Base-by-base conservation (phyloP, 148 eudicot species). In the Amaranthus hypochondriacus region DNA sequence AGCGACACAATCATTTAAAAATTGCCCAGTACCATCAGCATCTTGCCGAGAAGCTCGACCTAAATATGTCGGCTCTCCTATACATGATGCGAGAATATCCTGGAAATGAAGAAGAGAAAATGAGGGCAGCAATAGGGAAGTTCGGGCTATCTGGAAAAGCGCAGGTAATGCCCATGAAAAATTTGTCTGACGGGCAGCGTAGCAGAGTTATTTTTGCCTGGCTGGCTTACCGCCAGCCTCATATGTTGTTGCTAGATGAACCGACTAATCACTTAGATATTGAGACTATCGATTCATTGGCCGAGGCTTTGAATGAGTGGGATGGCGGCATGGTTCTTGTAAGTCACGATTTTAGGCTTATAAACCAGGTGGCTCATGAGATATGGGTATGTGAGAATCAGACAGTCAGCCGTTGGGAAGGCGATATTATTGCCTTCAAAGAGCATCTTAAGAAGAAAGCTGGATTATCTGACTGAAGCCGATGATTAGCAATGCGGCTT, bases 291-390 rank as follows among this genome's bases (percentile, higher is more conserved):
- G 97, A 93, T 81, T 94, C 98, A 0, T 76, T 93, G 69, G 98
- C 95, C 2, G 95, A 89, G 87, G 98, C 98, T 0, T 76, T 93
- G 77, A 91, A 91, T 14, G 97, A 93, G 68, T 93, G 97, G 97
- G 98, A 93, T 67, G 98, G 97, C 7, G 97, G 98, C n/a, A 49
- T 93, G 92, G 98, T 93, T 62, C 88, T 93, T 49, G 98, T 93
- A 59, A 91, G 98, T 70, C 98, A 93, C 9, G 98, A 93, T 62
- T 93, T 93, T 62, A 83, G 98, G 89, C 91, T 93, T 39, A 93
- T 93, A 47, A 91, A 89, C 81, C 94, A 94, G 86, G 98, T 94
- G 73, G 98, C 98, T 2, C 84, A 88, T 5, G 98, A 94, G 86
- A 91, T 94, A 50, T 94, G 97, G 98, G 98, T 94, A 54, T 94